Evolutionary conservation across 495 filamentous ascomycete species (phyloP), one percentile per base, ranked within the genome.

Genomic region (Cudoniella acicularis): DNA sequence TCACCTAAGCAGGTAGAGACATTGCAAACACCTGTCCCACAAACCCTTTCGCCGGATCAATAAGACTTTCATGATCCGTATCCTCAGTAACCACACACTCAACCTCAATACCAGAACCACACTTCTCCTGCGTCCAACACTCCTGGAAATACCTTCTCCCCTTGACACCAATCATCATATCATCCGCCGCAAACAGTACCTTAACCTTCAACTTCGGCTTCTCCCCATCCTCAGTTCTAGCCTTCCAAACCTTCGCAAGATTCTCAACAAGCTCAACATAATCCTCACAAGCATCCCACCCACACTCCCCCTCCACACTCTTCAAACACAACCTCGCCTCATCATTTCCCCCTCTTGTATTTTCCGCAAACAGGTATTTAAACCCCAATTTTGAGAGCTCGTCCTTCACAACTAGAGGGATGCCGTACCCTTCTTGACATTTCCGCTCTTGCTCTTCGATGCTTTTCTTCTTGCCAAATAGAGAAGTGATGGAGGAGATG

Each of bases 281-380:
- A 36, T 58, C 26, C 10, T 67, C 64, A 36, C 30, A 60, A 25
- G 50, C 55, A 52, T 22, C 56, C 64, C 64, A 67, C 6, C 17
- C 16, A 26, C 20, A 27, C 1, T 18, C 10, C 1, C 54, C 57
- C 4, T 54, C 45, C 8, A 54, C 43, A 17, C 36, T 45, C 25
- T 61, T 67, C 53, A 67, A 42, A 49, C 61, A 67, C 24, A 63
- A 46, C 18, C 57, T 41, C 22, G 64, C 64, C 40, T 64, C 64
- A 40, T 67, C 64, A 30, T 67, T 67, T 8, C 4, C 45, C 0
- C 64, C 64, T 24, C 49, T 56, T 16, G 54, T 52, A 43, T 57
- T 54, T 24, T 67, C 64, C 21, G 48, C 64, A 61, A 63, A 61
- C 16, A 54, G 16, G 49, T 56, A 64, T 36, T 61, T 58, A 2